Evolutionary conservation across 805 yeast genomes (phyloP).

Genomic region (Yarrowia deformans): DNA sequence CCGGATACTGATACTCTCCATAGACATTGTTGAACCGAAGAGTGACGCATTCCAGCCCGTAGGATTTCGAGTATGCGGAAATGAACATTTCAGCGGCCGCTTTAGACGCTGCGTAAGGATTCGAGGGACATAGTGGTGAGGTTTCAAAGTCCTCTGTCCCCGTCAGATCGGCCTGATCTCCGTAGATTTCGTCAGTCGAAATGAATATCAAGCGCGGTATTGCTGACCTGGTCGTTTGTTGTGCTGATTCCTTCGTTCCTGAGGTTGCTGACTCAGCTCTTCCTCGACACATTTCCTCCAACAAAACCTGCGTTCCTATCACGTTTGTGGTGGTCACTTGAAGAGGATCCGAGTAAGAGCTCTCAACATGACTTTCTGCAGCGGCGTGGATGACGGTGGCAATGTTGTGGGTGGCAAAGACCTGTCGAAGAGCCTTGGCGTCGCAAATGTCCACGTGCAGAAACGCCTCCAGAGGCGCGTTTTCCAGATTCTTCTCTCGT

Average conservation of each 20-base stretch:
- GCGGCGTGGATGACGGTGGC: slow-evolving; percentile 59
- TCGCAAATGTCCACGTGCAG: slow-evolving; percentile 53
- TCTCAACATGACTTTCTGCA: slow-evolving; percentile 64
- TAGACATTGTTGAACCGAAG: slow-evolving; percentile 61
- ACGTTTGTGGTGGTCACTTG: slow-evolving; percentile 57
- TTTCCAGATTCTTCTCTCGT: slow-evolving; percentile 47
- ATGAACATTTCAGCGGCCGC: slow-evolving; percentile 62
- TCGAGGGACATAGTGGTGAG: slow-evolving; percentile 57
- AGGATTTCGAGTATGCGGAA: slow-evolving; percentile 56
- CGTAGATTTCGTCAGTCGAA: slow-evolving; percentile 69
- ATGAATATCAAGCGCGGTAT: slow-evolving; percentile 54
- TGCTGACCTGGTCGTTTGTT: no score
- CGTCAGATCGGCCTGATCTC: slow-evolving; percentile 50
- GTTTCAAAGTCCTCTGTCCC: slow-evolving; percentile 49
- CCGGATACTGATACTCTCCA: slow-evolving; percentile 63
- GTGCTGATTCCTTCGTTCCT: neutral
- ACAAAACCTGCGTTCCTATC: slow-evolving; percentile 56
- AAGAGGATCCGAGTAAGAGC: slow-evolving; percentile 57
- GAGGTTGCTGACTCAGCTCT: neutral
- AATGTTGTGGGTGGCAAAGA: slow-evolving; percentile 46
- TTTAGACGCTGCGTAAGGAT: slow-evolving; percentile 65
- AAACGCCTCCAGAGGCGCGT: slow-evolving; percentile 46
- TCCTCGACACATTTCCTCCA: slow-evolving; percentile 50
- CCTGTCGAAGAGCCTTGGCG: slow-evolving; percentile 43
- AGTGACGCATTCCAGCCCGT: slow-evolving; percentile 53